These are phyloP conservation scores for Ophiocordyceps camponoti-leonardi DNA, from an alignment of 2,329 filamentous ascomycete species.

Conservation along the genomic window DNA sequence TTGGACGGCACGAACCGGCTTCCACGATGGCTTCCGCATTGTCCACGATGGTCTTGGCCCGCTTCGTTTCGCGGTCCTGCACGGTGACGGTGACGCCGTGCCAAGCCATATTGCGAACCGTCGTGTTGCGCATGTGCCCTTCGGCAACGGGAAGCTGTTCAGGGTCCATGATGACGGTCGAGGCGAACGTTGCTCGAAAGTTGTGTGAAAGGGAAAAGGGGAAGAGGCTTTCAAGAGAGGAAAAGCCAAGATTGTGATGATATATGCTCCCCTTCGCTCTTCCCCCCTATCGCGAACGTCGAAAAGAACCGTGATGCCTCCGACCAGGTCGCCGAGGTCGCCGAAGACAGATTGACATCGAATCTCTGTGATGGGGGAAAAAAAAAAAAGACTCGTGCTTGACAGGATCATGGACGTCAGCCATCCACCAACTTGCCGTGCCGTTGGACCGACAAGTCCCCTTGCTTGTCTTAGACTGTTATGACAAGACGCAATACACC, in stretches of 20 bases:
- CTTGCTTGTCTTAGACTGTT: background rate
- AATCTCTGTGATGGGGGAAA: too few relatives aligned
- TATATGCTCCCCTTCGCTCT: background rate
- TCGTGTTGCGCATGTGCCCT: background rate
- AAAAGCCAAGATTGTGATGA: background rate
- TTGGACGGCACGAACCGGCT: background rate
- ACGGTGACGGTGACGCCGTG: background rate
- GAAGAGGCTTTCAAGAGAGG: background rate
- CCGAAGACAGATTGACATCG: background rate
- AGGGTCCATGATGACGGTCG: background rate
- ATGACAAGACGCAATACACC: background rate
- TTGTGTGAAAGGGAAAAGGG: background rate
- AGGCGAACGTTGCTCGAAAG: background rate
- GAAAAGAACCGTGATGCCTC: background rate
- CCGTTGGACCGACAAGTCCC: background rate
- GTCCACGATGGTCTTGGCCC: background rate
- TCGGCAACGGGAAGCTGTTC: background rate
- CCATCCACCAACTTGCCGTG: background rate
- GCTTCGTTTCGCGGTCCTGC: background rate
- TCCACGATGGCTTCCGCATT: background rate
- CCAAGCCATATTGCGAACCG: background rate
- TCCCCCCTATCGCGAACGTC: background rate
- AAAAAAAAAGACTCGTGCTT: background rate
- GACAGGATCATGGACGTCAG: background rate
- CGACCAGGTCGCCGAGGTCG: background rate